Evolutionary conservation across 768 basidiomycete genomes (phyloP).

Genomic region (Serendipita sp.): DNA sequence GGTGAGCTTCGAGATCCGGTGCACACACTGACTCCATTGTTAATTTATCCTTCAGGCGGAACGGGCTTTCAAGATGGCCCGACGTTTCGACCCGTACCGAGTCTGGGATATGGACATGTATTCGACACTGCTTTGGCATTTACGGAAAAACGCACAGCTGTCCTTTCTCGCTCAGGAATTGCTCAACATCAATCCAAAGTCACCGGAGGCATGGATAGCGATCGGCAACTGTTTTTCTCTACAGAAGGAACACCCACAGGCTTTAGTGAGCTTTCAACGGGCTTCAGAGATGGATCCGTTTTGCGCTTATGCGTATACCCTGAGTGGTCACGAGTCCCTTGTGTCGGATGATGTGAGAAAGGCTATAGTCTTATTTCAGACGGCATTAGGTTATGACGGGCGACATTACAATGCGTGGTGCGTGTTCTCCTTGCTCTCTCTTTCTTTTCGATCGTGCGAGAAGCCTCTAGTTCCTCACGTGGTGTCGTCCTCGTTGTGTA

Average conservation of each 20-base stretch:
- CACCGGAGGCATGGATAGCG: conserved; percentile 87
- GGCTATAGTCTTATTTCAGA: conserved; percentile 82
- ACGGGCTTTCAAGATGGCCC: conserved; percentile 68
- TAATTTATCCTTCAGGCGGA: conserved; percentile 44
- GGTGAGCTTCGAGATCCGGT: conserved; percentile 31
- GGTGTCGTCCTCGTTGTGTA: conserved; percentile 24
- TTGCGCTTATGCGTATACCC: conserved; percentile 89
- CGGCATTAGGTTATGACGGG: conserved; percentile 75
- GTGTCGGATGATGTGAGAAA: conserved; percentile 82
- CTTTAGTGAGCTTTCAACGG: conserved; percentile 83
- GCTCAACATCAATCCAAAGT: conserved; percentile 64
- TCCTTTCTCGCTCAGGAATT: conserved; percentile 90
- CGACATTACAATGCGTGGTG: conserved; percentile 98
- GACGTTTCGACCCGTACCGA: conserved; percentile 77
- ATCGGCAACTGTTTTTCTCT: conserved; percentile 91
- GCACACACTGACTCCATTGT: not conserved
- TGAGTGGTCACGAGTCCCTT: conserved; percentile 92
- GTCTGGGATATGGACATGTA: conserved; percentile 90
- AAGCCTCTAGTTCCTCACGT: conserved; percentile 18
- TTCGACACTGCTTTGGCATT: conserved; percentile 91
- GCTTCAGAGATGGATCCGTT: conserved; percentile 77
- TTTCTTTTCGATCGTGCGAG: conserved; percentile 1
- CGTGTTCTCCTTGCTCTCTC: conserved; percentile 19
- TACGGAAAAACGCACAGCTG: conserved; percentile 66
- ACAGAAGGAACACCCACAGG: conserved; percentile 85